Evolutionary conservation across 192 early-diverging fungal genomes (phyloP), one percentile per base, ranked within the genome.

Genomic region (Backusella mclennaniae): DNA sequence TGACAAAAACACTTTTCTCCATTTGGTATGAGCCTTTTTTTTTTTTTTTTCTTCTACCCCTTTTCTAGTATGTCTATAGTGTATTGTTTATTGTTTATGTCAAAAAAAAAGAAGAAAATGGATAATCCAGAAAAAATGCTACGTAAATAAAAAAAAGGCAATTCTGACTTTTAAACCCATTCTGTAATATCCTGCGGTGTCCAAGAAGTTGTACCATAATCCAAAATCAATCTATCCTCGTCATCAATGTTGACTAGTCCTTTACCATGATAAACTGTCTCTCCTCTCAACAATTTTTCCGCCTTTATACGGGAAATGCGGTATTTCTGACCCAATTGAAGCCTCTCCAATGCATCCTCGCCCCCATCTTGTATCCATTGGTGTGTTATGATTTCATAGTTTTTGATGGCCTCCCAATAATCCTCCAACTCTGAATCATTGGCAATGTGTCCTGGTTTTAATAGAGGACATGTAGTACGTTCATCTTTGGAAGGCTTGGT

Each of bases 251-350:
- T 66, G 15, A 49, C 11, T 5, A 75, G n/a, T 19, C 74, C 74
- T 41, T 75, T 75, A 6, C 35, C 44, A 44, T 79, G 73, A 33
- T 74, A 79, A 11, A 38, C 35, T 11, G 73, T 79, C 17, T 35
- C 19, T 8, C 73, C 77, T 56, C 77, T 71, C 19, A 74, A 35
- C 9, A 35, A 39, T 0, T 59, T 56, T 29, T 79, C 77, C 66
- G 73, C 49, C 35, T 74, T 79, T 7, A 79, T 38, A 66, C 77
- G 73, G 17, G 67, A 68, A 53, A 79, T 14, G 29, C 77, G 73
- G 35, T 74, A 74, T 69, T 74, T 12, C 8, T 38, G 44, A n/a
- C 67, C 77, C n/a, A 79, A n/a, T 39, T 71, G 29, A 6, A 36
- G 67, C 14, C 77, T 67, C 15, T 29, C n/a, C 1, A 31, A 31